phyloP scores from a whole-genome alignment of 192 early-diverging fungal genomes.

The Phycomyces nitens region DNA sequence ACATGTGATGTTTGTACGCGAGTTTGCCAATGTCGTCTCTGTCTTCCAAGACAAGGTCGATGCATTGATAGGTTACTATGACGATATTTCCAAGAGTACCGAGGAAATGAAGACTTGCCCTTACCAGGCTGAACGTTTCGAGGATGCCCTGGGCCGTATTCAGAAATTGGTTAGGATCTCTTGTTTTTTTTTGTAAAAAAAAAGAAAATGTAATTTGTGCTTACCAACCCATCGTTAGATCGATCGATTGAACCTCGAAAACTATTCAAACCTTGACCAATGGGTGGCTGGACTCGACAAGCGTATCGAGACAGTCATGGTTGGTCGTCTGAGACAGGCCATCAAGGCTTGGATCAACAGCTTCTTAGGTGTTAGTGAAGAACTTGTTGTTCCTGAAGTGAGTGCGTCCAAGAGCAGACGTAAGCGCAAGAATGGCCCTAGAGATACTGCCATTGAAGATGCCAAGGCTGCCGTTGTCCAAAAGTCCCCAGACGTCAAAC shows the following conservation, averaged over 20 bases:
- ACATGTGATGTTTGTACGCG: slow-evolving; percentile 90
- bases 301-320: slow-evolving; percentile 74
- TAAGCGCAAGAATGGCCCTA: slow-evolving; percentile 37
- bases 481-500: slow-evolving; percentile 48
- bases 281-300: slow-evolving; percentile 86
- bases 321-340: slow-evolving; percentile 69
- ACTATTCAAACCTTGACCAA: slow-evolving; percentile 87
- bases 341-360: slow-evolving; percentile 70
- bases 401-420: slow-evolving; percentile 39
- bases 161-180: slow-evolving; percentile 73
- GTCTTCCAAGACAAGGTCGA: slow-evolving; percentile 97
- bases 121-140: slow-evolving; percentile 68
- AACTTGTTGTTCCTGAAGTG: slow-evolving; percentile 39
- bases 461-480: slow-evolving; percentile 27
- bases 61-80: slow-evolving; percentile 74
- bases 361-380: slow-evolving; percentile 57
- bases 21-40: slow-evolving; percentile 85
- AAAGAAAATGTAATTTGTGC: neutral
- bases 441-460: slow-evolving; percentile 35
- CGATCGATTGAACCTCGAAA: slow-evolving; percentile 90
- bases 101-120: slow-evolving; percentile 80
- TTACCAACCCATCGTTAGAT: slow-evolving; percentile 43
- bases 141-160: slow-evolving; percentile 69
- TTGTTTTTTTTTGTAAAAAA: neutral
- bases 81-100: slow-evolving; percentile 76